Base-by-base conservation (phyloP, 2,329 filamentous ascomycete species). In the Colletotrichum simmondsii region DNA sequence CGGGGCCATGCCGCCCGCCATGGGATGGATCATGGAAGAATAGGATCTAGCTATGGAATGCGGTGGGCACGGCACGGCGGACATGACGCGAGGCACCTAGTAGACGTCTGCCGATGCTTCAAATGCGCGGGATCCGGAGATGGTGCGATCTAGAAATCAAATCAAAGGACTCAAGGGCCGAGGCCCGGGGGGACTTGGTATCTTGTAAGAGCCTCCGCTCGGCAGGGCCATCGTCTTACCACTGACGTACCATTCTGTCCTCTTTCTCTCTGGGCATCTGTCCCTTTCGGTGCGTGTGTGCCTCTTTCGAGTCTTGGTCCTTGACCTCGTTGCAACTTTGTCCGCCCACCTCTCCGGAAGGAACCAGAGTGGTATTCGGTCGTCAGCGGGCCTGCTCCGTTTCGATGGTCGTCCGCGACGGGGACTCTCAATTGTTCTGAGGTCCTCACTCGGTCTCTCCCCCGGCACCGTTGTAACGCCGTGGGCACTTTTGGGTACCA, bases 291-390 rank as follows among this genome's bases (percentile, higher is more conserved):
- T n/a, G 19, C 42, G 19, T n/a, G 42, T 19, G 42, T 49, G 42
- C 19, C 42, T 49, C 42, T n/a, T 49, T 49, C 42, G 19, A 24
- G 22, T 28, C 52, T 54, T 42, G 37, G 14, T 54, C 26, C 52
- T 35, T 12, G 32, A 12, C 32, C 11, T 28, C 52, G 24, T 30
- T 26, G 22, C 37, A 42, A 42, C 37, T 42, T 30, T 24, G 26
- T 28, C 46, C n/a, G 30, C 35, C 26, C 32, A 37, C 19, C n/a
- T 32, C 19, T 16, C 59, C 70, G 60, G 65, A 59, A 65, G 59
- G 37, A 60, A 26, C 70, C 70, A 64, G 65, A 54, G 70, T 69
- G 42, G 65, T 69, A 65, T 65, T 72, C 70, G 70, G 70, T 60
- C 70, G 54, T 65, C 70, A 65, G 65, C 70, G 59, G 54, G 35